Evolutionary conservation across 2,329 filamentous ascomycete genomes (phyloP), one percentile per base, ranked within the genome.

Genomic region (Fusarium verrucosum): DNA sequence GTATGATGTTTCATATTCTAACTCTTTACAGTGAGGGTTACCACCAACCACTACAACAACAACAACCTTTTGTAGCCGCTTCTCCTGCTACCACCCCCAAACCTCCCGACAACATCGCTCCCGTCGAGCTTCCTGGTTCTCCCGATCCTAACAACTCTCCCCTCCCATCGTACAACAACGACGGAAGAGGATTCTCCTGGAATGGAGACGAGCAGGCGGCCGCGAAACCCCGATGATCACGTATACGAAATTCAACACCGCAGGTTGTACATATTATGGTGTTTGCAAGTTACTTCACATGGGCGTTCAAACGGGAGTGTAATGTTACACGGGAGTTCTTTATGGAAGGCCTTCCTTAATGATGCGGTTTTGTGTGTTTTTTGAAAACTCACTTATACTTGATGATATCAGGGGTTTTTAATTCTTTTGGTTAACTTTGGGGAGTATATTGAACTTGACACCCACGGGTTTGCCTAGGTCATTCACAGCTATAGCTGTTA

Each of bases 121-220:
- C 70, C 0, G 75, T 73, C 1, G 80, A 81, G 58, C 66, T 81
- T 3, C 75, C 79, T 5, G 62, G 71, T 2, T 74, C 72, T 9
- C 45, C 57, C 2, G 71, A 74, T 6, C 74, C 72, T 2, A 73
- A 69, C 2, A 71, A 73, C 37, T 76, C 75, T 19, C 74, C 75
- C 14, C 66, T 77, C n/a, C 79, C 79, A 2, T 61, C 56, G 25
- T 79, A 78, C 40, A 65, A 58, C 36, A 61, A 60, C 13, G 42
- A 60, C 20, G 26, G 26, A 32, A 44, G 63, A 56, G 63, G 61
- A 44, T 50, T 75, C 35, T 79, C 75, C 10, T 80, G 75, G 74
- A 55, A 65, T 10, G 69, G 70, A 8, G 66, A 70, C 9, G 75
- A 77, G 63, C 57, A 67, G 10, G 58, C 30, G 16, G 30, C 30